A percentile compares a stretch with the other conserved stretches of the same genome.
Evolutionary conservation across 2,329 filamentous ascomycete genomes (phyloP).

Genomic region (Hirsutella minnesotensis): DNA sequence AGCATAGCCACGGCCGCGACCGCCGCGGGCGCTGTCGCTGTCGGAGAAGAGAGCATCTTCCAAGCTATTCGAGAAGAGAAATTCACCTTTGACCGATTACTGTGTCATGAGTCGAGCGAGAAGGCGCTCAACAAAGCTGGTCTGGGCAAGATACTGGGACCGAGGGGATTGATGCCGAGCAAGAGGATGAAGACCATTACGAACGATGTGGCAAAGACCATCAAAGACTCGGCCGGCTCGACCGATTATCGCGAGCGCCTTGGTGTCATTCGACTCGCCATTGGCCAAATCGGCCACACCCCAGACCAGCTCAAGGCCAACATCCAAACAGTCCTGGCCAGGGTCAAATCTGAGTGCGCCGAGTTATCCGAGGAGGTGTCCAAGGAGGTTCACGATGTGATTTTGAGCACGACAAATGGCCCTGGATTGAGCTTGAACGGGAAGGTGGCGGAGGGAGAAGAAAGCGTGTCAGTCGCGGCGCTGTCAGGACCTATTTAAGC

Average conservation of each 20-base stretch:
- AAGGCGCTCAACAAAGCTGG: conserved; percentile 70
- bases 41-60: conserved; percentile 80
- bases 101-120: conserved; percentile 73
- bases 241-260: conserved; percentile 77
- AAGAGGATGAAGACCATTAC: conserved; percentile 82
- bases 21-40: conserved; percentile 66
- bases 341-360: conserved; percentile 67
- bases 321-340: conserved; percentile 62
- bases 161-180: conserved; percentile 85
- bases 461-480: conserved; percentile 39
- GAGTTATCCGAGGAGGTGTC: conserved; percentile 48
- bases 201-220: conserved; percentile 59
- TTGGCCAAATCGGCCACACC: conserved; percentile 82
- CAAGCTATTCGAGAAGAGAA: conserved; percentile 60
- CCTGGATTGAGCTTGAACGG: conserved; percentile 83
- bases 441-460: conserved; percentile 53
- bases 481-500: conserved; percentile 42
- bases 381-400: conserved; percentile 44
- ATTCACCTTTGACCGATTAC: conserved; percentile 78
- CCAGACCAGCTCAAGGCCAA: conserved; percentile 80
- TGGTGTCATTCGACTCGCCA: conserved; percentile 77
- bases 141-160: conserved; percentile 72
- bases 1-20: conserved; percentile 61
- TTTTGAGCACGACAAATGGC: conserved; percentile 77
- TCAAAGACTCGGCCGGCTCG: conserved; percentile 73